These are phyloP conservation scores for Candida caryicola DNA, from an alignment of 805 yeast genomes.

Conservation along the genomic window DNA sequence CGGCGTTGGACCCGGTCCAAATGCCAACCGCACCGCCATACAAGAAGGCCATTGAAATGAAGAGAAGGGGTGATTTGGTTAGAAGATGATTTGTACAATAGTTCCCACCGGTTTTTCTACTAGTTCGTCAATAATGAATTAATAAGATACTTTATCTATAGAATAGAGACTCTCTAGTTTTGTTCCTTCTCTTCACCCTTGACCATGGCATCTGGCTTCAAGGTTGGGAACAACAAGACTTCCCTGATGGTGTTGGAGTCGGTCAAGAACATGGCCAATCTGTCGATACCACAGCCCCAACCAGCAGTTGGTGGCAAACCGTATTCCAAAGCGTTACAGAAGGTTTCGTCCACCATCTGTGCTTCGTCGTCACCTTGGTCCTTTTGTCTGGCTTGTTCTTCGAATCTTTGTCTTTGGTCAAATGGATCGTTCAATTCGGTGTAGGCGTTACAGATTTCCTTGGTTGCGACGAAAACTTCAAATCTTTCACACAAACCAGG, in stretches of 20 bases:
- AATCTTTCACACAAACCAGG: constrained; percentile 98
- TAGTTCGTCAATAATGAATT: neutral
- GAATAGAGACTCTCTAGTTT: constrained; percentile 1
- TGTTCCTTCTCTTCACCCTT: constrained; percentile 34
- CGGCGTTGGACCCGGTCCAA: constrained; percentile 86
- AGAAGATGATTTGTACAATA: constrained; percentile 8
- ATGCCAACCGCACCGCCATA: constrained; percentile 97
- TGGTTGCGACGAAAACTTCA: constrained; percentile 97
- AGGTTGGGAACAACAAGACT: constrained; percentile 95
- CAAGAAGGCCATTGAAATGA: constrained; percentile 84
- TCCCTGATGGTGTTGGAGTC: constrained; percentile 96
- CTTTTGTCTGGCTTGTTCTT: constrained; percentile 98
- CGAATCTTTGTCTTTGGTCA: constrained; percentile 95
- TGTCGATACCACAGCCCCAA: constrained; percentile 99
- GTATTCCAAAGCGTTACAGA: constrained; percentile 96
- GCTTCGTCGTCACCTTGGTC: constrained; percentile 99
- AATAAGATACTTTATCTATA: no score
- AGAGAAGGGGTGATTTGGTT: constrained; percentile 57
- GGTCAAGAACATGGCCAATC: constrained; percentile 97
- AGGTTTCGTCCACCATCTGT: constrained; percentile 91
- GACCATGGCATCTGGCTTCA: constrained; percentile 77
- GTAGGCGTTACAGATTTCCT: constrained; percentile 97
- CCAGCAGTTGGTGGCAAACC: constrained; percentile 99
- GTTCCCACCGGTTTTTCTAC: neutral
- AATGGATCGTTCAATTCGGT: constrained; percentile 99